phyloP scores from a whole-genome alignment of 768 basidiomycete genomes.

The Boletus insuetus region DNA sequence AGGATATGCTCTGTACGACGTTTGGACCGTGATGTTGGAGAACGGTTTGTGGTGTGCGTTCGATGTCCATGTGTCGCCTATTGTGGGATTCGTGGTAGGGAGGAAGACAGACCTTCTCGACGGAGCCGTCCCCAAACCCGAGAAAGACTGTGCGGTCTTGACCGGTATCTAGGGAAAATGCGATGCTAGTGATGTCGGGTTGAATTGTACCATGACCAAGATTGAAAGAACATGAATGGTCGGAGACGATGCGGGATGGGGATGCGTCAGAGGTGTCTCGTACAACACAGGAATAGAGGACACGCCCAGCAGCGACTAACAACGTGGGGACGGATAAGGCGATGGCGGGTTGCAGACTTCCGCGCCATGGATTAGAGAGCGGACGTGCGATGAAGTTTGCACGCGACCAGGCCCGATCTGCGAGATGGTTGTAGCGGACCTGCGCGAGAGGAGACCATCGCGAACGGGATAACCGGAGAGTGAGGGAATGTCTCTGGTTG shows the following conservation, averaged over 20 bases:
- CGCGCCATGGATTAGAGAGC: slow-evolving; percentile 55
- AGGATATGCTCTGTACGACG: slow-evolving; percentile 55
- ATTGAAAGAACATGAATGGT: slow-evolving; percentile 43
- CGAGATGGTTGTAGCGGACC: slow-evolving; percentile 49
- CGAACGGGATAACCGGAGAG: slow-evolving; percentile 42
- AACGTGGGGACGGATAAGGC: slow-evolving; percentile 55
- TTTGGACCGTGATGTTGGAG: slow-evolving; percentile 41
- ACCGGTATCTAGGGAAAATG: slow-evolving; percentile 45
- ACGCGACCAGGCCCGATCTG: slow-evolving; percentile 53
- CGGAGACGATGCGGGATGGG: slow-evolving; percentile 45
- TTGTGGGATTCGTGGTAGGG: slow-evolving; percentile 5
- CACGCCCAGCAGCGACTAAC: slow-evolving; percentile 57
- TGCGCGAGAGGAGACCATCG: slow-evolving; percentile 44
- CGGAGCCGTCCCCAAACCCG: slow-evolving; percentile 57
- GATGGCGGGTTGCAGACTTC: slow-evolving; percentile 54
- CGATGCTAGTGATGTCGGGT: slow-evolving; percentile 54
- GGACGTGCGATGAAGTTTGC: slow-evolving; percentile 60
- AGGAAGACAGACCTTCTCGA: slow-evolving; percentile 46
- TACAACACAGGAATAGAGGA: slow-evolving; percentile 58
- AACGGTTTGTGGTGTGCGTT: slow-evolving; percentile 19
- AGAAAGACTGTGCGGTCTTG: slow-evolving; percentile 47
- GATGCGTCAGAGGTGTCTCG: slow-evolving; percentile 26
- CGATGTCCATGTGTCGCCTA: slow-evolving; percentile 18
- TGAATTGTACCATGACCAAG: slow-evolving; percentile 27
- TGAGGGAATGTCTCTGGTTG: slow-evolving; percentile 54